Percentiles rank a stretch among this genome's conserved stretches.
phyloP scores from a whole-genome alignment of 306 rosid genomes.

The Trichosanthes cucumerina region DNA sequence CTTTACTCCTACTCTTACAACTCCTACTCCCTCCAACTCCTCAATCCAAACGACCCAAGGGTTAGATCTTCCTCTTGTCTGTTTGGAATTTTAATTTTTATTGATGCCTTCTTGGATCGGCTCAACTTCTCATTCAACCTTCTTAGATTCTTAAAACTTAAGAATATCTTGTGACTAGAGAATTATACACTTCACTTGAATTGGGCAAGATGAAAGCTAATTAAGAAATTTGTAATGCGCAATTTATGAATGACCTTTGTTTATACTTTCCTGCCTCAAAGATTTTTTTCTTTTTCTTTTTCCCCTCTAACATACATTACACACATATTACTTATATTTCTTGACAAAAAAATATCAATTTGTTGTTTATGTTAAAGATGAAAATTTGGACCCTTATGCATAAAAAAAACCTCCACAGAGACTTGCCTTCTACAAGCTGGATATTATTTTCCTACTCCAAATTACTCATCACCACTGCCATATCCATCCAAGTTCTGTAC shows the following conservation, averaged over 20 bases:
- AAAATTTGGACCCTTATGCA: background rate
- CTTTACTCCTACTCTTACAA: too few relatives aligned
- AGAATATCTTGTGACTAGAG: too few relatives aligned
- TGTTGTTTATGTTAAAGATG: background rate
- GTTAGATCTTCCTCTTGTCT: background rate
- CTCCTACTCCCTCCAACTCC: too few relatives aligned
- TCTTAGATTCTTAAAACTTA: background rate
- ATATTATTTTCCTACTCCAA: background rate
- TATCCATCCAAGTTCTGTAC: background rate
- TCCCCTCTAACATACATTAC: background rate
- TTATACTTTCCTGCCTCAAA: background rate
- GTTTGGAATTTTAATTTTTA: background rate
- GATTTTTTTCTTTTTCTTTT: background rate
- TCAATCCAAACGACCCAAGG: too few relatives aligned
- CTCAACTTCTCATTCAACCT: background rate
- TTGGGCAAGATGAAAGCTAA: background rate
- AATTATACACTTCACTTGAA: too few relatives aligned
- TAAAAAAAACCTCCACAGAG: background rate
- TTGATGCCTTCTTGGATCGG: background rate
- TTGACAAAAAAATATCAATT: background rate
- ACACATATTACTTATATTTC: background rate
- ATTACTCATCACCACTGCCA: background rate
- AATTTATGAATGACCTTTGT: background rate
- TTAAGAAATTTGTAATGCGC: background rate
- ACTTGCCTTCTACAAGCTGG: background rate